Evolutionary conservation across 163 green algal genomes (phyloP).

Genomic region (Scenedesmus sp.): DNA sequence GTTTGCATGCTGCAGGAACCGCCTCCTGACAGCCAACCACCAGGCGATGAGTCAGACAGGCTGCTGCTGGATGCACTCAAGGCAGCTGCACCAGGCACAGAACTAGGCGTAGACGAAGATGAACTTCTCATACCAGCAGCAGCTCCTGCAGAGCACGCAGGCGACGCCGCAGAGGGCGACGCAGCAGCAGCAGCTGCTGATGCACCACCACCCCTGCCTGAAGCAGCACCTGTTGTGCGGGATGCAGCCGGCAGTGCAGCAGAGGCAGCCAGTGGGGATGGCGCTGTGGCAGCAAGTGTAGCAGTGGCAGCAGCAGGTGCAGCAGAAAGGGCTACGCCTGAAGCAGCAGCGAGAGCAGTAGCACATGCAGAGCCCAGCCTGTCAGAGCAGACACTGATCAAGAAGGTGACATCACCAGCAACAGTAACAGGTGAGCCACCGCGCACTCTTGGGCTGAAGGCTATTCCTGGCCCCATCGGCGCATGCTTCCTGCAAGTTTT

Average conservation of each 20-base stretch:
- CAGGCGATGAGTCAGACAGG: conserved; percentile 27
- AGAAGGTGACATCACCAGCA: conserved; percentile 5
- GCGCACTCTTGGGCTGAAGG: no score
- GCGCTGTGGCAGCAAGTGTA: neutral
- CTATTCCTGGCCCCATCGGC: neutral
- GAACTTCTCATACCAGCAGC: neutral
- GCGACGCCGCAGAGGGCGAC: neutral
- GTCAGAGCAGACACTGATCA: conserved; percentile 24
- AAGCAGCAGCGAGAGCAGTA: conserved; percentile 1
- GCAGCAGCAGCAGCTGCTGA: neutral
- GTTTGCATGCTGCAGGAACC: neutral
- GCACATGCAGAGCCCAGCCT: neutral
- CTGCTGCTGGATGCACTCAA: conserved; percentile 20
- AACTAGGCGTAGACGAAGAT: conserved; percentile 8
- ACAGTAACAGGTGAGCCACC: neutral
- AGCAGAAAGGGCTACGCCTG: neutral
- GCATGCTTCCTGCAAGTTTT: neutral
- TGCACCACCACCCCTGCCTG: neutral
- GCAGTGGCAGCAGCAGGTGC: neutral
- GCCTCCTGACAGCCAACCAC: conserved; percentile 25
- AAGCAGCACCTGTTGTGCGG: neutral
- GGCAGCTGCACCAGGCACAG: conserved; percentile 21
- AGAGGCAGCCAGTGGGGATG: neutral
- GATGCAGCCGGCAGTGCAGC: conserved; percentile 1
- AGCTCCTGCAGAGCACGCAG: neutral